Evolutionary conservation across 768 basidiomycete species (phyloP).

Genomic region (Lanmaoa rubissima): DNA sequence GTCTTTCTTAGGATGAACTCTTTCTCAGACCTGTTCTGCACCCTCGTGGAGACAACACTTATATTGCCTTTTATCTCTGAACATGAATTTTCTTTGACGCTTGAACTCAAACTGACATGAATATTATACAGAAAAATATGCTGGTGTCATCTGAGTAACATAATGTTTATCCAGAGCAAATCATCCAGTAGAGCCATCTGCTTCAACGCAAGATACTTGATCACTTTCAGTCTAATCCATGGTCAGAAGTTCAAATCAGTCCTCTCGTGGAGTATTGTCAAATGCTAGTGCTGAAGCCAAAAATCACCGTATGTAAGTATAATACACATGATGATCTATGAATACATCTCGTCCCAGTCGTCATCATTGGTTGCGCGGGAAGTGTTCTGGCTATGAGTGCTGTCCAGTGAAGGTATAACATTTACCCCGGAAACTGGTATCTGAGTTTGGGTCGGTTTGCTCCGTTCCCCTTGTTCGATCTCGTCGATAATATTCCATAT

Average conservation of each 20-base stretch:
- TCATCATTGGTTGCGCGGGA: slow-evolving; percentile 42
- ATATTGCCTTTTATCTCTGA: slow-evolving; percentile 28
- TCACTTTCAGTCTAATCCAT: neutral
- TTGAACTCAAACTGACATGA: slow-evolving; percentile 5
- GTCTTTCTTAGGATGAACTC: slow-evolving; percentile 18
- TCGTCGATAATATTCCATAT: slow-evolving; percentile 72
- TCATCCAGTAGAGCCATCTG: neutral
- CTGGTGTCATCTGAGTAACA: neutral
- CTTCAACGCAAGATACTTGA: neutral
- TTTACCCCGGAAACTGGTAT: slow-evolving; percentile 28
- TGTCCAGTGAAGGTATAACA: slow-evolving; percentile 12
- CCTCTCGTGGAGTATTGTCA: neutral
- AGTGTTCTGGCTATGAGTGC: slow-evolving; percentile 4
- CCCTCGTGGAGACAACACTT: slow-evolving; percentile 24
- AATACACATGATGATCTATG: slow-evolving; percentile 22
- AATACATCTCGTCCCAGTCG: slow-evolving; percentile 68
- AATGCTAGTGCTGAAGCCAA: neutral
- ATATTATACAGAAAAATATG: slow-evolving; percentile 1
- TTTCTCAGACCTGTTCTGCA: slow-evolving; percentile 33
- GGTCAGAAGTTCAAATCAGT: neutral
- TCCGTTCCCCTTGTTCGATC: slow-evolving; percentile 37
- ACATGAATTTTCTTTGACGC: neutral
- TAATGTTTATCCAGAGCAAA: neutral
- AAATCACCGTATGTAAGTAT: neutral
- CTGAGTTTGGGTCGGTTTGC: slow-evolving; percentile 5